A percentile compares a stretch with the other conserved stretches of the same genome.
Conservation (phyloP, 169 alveolate species). For the Neospora caninum region DNA sequence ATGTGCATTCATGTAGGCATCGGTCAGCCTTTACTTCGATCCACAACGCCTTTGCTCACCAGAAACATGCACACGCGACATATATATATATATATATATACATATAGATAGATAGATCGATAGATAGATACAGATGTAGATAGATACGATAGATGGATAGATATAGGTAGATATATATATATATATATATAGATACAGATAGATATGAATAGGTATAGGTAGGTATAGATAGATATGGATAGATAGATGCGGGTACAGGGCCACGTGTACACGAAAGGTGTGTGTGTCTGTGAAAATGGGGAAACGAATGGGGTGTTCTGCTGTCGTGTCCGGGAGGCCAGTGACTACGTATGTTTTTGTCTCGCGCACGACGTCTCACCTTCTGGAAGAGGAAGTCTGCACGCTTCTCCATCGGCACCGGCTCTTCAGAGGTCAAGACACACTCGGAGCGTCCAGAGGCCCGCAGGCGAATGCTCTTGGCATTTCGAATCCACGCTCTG, state of each 20-base stretch:
- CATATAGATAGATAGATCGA: not conserved
- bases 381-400: conserved; percentile 26
- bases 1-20: too few species aligned
- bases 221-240: not conserved
- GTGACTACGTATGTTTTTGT: too few species aligned
- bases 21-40: too few species aligned
- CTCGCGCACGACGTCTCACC: not conserved
- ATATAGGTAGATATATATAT: not conserved
- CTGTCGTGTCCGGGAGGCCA: too few species aligned
- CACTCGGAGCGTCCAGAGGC: not conserved
- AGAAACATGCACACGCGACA: too few species aligned
- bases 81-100: too few species aligned
- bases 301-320: too few species aligned
- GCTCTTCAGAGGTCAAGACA: not conserved
- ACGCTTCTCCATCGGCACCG: conserved; percentile 9
- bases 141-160: not conserved
- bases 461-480: not conserved
- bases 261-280: too few species aligned
- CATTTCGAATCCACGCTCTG: conserved; percentile 24
- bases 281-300: too few species aligned
- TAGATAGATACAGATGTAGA: not conserved
- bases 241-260: too few species aligned
- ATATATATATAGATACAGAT: not conserved
- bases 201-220: not conserved
- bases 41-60: too few species aligned